Conservation (phyloP, 345 rosid genomes). For the Camelina hispida region DNA sequence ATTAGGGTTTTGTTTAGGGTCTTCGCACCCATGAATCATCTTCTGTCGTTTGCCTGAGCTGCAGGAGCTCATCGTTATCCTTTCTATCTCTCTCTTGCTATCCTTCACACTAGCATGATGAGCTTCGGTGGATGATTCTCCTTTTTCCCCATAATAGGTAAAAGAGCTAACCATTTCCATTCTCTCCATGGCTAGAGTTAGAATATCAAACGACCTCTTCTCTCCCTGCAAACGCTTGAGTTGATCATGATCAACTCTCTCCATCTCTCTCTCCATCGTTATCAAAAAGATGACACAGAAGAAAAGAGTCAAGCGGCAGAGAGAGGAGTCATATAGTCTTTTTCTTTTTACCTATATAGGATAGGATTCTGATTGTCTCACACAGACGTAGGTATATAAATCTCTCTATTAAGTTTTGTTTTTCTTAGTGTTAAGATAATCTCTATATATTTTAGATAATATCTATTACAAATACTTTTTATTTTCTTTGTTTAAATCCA, state of each 20-base stretch:
- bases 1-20: slow-evolving; percentile 4
- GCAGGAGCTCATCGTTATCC: background rate
- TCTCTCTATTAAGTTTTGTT: background rate
- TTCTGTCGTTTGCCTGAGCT: background rate
- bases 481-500: too few relatives aligned
- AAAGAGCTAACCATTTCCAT: background rate
- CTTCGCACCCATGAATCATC: background rate
- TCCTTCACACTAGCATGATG: background rate
- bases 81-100: background rate
- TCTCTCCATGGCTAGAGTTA: background rate
- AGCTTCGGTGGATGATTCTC: background rate
- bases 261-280: too few relatives aligned
- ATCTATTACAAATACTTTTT: too few relatives aligned
- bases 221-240: background rate
- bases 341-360: background rate
- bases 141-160: background rate
- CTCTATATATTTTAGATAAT: background rate
- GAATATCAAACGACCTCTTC: background rate
- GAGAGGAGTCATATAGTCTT: background rate
- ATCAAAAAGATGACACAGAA: background rate
- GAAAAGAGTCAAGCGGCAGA: background rate
- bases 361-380: background rate
- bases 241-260: background rate
- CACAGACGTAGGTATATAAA: background rate
- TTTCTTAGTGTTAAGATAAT: background rate